phyloP scores from a whole-genome alignment of 1,284 basidiomycete species.

The Porphyrellus sp. region DNA sequence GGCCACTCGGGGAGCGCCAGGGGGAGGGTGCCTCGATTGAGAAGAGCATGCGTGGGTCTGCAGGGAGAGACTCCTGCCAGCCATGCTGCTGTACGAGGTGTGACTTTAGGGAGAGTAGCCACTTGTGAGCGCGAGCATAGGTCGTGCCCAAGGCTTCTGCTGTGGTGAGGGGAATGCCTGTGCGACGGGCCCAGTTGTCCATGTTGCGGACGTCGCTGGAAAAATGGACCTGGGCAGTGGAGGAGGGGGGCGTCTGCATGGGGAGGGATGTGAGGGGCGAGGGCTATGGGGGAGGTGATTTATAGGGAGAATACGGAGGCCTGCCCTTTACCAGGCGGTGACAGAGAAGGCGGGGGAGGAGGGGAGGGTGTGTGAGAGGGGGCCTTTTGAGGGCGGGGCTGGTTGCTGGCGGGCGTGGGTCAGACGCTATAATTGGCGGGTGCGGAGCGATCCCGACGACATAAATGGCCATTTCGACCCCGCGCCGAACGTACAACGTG shows the following conservation, averaged over 20 bases:
- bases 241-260: conserved; percentile 41
- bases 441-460: conserved; percentile 48
- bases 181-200: conserved; percentile 75
- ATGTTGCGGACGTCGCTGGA: conserved; percentile 73
- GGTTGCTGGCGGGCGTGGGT: conserved; percentile 39
- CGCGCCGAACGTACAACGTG: conserved; percentile 54
- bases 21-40: conserved; percentile 73
- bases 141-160: conserved; percentile 74
- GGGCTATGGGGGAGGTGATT: conserved; percentile 17
- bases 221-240: conserved; percentile 65
- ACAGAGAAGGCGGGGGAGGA: conserved; percentile 17
- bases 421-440: conserved; percentile 41
- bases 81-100: conserved; percentile 63
- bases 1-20: conserved; percentile 67
- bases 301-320: conserved; percentile 27
- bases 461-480: conserved; percentile 39
- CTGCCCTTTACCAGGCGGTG: conserved; percentile 37
- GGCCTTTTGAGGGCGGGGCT: conserved; percentile 39
- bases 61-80: conserved; percentile 59
- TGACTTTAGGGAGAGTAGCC: conserved; percentile 59
- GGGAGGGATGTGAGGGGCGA: neutral
- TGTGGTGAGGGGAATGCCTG: conserved; percentile 72
- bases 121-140: conserved; percentile 74
- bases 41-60: conserved; percentile 70
- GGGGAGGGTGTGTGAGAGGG: conserved; percentile 18